Conservation (phyloP, 345 rosid species). For the Citrus australasica region DNA sequence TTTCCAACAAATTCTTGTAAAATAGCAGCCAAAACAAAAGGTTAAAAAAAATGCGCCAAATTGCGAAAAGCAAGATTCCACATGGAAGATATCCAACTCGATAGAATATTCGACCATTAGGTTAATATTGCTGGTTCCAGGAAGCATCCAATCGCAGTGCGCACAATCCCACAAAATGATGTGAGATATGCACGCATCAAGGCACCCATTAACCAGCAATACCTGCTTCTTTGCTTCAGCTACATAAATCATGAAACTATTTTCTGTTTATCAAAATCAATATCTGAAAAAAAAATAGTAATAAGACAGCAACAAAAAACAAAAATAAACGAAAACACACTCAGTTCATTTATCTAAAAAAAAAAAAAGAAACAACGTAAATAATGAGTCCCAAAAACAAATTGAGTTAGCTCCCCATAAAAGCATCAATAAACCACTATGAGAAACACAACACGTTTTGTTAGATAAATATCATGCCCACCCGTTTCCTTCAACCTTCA, state of each 20-base stretch:
- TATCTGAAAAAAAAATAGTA: neutral
- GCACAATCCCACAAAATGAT: neutral
- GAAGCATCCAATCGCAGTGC: conserved; percentile 20
- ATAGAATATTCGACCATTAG: conserved; percentile 20
- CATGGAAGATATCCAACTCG: conserved; percentile 4
- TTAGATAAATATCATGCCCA: neutral
- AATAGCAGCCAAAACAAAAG: neutral
- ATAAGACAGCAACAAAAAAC: neutral
- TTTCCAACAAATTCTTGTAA: neutral
- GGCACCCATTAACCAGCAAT: conserved; percentile 27
- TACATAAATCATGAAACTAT: neutral
- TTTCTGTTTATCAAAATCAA: neutral
- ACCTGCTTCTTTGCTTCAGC: neutral
- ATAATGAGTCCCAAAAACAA: neutral
- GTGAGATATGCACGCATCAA: conserved; percentile 8
- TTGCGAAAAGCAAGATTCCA: conserved; percentile 23
- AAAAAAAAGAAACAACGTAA: neutral
- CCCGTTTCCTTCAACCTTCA: neutral
- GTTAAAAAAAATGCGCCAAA: conserved; percentile 4
- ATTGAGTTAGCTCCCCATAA: no score
- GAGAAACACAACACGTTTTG: neutral
- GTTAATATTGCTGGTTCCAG: conserved; percentile 23
- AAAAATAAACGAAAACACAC: neutral
- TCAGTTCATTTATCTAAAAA: neutral
- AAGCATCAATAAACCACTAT: neutral